Percentiles rank a stretch among this genome's conserved stretches.
Conservation (phyloP, 345 rosid genomes). For the Cardiospermum halicacabum region DNA sequence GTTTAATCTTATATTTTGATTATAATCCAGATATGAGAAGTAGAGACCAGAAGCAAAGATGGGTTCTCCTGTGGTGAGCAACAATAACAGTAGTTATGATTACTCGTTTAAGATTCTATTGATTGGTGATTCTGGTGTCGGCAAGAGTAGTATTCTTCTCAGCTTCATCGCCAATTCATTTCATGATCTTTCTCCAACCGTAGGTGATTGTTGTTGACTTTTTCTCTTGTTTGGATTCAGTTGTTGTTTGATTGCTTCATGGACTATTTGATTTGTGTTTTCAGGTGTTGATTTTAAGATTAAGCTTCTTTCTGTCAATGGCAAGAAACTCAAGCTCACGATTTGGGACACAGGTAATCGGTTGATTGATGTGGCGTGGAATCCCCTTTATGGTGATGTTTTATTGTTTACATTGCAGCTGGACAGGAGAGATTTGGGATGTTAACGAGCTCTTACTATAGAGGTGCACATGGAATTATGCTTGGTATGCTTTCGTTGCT, state of each 20-base stretch:
- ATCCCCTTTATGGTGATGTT: too few relatives aligned
- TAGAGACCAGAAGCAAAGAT: not conserved
- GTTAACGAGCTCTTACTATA: conserved; percentile 76
- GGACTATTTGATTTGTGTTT: conserved; percentile 4
- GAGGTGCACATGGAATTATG: conserved; percentile 92
- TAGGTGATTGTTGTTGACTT: conserved; percentile 37
- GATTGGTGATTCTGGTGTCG: conserved; percentile 98
- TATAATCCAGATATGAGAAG: too few relatives aligned
- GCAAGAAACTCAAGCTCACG: conserved; percentile 80
- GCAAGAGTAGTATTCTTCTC: conserved; percentile 87
- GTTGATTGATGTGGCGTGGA: too few relatives aligned
- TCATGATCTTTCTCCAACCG: conserved; percentile 79
- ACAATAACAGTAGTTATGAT: conserved; percentile 65
- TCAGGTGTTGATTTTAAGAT: conserved; percentile 97
- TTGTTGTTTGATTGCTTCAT: not conserved
- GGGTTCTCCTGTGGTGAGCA: conserved; percentile 45
- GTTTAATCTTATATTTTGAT: not conserved
- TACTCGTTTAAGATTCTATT: conserved; percentile 86
- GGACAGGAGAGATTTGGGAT: conserved; percentile 96
- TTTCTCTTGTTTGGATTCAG: too few relatives aligned
- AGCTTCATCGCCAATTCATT: conserved; percentile 70
- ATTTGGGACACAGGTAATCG: conserved; percentile 92
- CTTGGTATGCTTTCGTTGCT: conserved; percentile 83
- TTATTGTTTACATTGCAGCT: conserved; percentile 50
- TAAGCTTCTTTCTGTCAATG: conserved; percentile 61